Evolutionary conservation across 1,284 basidiomycete species (phyloP).

Genomic region (Schizophyllum amplum): DNA sequence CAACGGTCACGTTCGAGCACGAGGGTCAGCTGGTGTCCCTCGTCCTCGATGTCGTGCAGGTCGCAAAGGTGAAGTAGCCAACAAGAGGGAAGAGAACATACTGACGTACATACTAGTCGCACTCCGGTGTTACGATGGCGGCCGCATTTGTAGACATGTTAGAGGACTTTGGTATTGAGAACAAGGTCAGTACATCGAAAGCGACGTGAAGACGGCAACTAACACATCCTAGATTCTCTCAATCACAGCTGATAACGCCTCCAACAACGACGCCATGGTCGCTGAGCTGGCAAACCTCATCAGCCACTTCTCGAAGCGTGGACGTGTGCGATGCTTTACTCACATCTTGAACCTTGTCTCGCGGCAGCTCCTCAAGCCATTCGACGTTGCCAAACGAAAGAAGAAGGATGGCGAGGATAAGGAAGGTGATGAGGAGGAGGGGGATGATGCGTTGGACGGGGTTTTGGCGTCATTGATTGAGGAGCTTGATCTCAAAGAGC

Average conservation of each 20-base stretch:
- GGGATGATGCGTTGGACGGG: too few species aligned
- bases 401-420: neutral
- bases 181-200: conserved; percentile 21
- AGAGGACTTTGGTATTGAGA: conserved; percentile 20
- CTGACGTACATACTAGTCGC: neutral
- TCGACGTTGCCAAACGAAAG: conserved; percentile 3
- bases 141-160: conserved; percentile 19
- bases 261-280: conserved; percentile 20
- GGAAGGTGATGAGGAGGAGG: too few species aligned
- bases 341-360: conserved; percentile 18
- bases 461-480: too few species aligned
- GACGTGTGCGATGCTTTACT: conserved; percentile 14
- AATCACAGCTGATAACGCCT: conserved; percentile 22
- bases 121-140: conserved; percentile 17
- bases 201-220: neutral
- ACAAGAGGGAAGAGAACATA: neutral
- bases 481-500: too few species aligned
- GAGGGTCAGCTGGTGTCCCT: conserved; percentile 15
- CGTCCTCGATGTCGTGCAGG: conserved; percentile 20
- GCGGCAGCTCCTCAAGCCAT: conserved; percentile 5
- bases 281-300: conserved; percentile 11
- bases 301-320: conserved; percentile 8
- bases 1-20: conserved; percentile 17
- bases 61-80: conserved; percentile 10
- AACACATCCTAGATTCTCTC: conserved; percentile 13